Base-by-base conservation (phyloP, 2,329 filamentous ascomycete genomes). In the Pyricularia sp. region DNA sequence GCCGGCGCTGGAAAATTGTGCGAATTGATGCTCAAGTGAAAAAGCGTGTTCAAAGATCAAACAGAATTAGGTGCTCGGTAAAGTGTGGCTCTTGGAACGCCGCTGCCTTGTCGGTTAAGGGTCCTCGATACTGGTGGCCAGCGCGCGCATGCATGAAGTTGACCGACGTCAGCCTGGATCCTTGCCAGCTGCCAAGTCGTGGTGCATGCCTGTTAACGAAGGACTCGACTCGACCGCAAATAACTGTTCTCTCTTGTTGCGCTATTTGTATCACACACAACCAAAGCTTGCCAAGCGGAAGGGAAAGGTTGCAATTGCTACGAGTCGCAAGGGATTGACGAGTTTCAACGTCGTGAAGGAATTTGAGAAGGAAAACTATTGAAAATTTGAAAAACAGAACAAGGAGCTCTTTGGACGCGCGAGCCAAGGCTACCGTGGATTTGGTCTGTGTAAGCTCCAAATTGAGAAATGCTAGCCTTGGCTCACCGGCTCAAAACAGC, bases 141-240 rank as follows among this genome's bases (percentile, higher is more conserved):
- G 26, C 25, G 28, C 59, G 23, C 28, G 59, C 58, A 61, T 61
- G 58, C 58, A 61, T 61, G 23, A 28, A 63, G 59, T 63, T 63
- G 59, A 63, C 59, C 59, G 59, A 63, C 59, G 59, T 63, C 59
- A 63, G 59, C 59, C 28, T 63, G 59, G 59, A 63, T 26, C 59
- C 28, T 63, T 63, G 59, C 59, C 59, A 63, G 59, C 59, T 63
- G 59, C 59, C 59, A 63, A 63, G 59, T 26, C n/a, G 58, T 63
- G 59, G 23, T 63, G 59, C 25, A 28, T 63, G 59, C 42, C 42
- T 20, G 42, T 55, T 55, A n/a, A 55, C 14, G 12, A 14, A 12
- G 25, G 26, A 25, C 23, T 28, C 58, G 58, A 61, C 58, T 25
- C 58, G 11, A 25, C 58, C 4, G 23, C 23, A 28, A 59, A 61